These are phyloP conservation scores for Podospora comata DNA, from an alignment of 495 filamentous ascomycete species.

Conservation along the genomic window DNA sequence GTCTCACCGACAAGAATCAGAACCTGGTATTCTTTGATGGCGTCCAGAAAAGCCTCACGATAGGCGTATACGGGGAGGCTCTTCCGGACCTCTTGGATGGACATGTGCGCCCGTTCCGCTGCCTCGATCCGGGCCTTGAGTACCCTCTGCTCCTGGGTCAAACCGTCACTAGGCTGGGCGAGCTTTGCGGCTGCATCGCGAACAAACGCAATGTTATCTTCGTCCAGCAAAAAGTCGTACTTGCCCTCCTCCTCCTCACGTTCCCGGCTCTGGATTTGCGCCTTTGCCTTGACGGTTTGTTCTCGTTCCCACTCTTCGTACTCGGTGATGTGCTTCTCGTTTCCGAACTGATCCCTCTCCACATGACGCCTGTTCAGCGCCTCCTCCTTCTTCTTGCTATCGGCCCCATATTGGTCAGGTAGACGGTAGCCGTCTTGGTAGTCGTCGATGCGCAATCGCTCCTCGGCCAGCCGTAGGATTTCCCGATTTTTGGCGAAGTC, in stretches of 20 bases:
- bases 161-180: conserved; percentile 45
- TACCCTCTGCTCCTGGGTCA: conserved; percentile 74
- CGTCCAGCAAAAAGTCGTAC: conserved; percentile 94
- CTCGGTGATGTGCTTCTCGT: conserved; percentile 89
- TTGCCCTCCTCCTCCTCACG: conserved; percentile 79
- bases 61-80: conserved; percentile 88
- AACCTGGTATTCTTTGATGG: conserved; percentile 71
- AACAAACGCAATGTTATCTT: conserved; percentile 83
- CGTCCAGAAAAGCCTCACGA: conserved; percentile 65
- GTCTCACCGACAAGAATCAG: conserved; percentile 87
- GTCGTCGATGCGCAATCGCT: conserved; percentile 84
- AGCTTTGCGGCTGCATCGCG: conserved; percentile 71
- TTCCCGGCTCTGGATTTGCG: conserved; percentile 72
- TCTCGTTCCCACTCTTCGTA: conserved; percentile 95
- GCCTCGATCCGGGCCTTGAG: conserved; percentile 77
- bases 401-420: conserved; percentile 91
- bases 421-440: conserved; percentile 90
- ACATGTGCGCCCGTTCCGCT: conserved; percentile 77
- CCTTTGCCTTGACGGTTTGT: conserved; percentile 83
- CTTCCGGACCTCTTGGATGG: conserved; percentile 89
- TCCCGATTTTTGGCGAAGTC: conserved; percentile 91
- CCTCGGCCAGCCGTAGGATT: conserved; percentile 81
- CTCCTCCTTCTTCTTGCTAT: conserved; percentile 84
- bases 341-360: conserved; percentile 80
- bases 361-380: conserved; percentile 89